Evolutionary conservation across 192 early-diverging fungal genomes (phyloP).

Genomic region (Paraglomus brasilianum): DNA sequence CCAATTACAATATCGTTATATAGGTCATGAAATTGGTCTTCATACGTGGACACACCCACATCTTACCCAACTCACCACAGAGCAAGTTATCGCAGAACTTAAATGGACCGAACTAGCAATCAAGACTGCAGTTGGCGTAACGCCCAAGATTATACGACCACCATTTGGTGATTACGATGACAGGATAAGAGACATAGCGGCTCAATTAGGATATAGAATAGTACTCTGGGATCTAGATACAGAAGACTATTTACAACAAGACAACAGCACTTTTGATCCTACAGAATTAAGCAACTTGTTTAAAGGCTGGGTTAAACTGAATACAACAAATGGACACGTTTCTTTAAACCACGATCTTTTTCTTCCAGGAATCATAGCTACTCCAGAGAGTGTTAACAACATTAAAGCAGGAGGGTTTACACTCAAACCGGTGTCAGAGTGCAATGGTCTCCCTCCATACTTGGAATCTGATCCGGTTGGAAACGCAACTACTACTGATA

Average conservation of each 20-base stretch:
- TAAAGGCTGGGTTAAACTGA: neutral
- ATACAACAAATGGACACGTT: no score
- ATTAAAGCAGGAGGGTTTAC: no score
- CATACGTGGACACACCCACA: slow-evolving; percentile 59
- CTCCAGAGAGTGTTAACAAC: no score
- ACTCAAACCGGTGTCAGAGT: no score
- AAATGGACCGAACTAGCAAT: slow-evolving; percentile 52
- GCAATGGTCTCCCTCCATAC: no score
- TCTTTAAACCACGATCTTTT: no score
- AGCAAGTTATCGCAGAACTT: slow-evolving; percentile 61
- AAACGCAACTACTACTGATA: no score
- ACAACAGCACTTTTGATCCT: no score
- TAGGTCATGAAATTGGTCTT: slow-evolving; percentile 45
- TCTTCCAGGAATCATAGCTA: no score
- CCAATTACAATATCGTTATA: neutral
- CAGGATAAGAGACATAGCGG: slow-evolving; percentile 54
- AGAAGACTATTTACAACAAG: slow-evolving; percentile 24
- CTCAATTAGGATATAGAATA: slow-evolving; percentile 47
- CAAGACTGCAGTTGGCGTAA: slow-evolving; percentile 43
- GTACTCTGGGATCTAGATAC: slow-evolving; percentile 48
- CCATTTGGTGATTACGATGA: slow-evolving; percentile 64
- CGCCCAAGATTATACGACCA: slow-evolving; percentile 51
- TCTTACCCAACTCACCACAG: slow-evolving; percentile 51
- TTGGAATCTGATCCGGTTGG: no score
- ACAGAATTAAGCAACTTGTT: no score